Evolutionary conservation across 345 rosid genomes (phyloP).

Genomic region (Tarenaya hassleriana): DNA sequence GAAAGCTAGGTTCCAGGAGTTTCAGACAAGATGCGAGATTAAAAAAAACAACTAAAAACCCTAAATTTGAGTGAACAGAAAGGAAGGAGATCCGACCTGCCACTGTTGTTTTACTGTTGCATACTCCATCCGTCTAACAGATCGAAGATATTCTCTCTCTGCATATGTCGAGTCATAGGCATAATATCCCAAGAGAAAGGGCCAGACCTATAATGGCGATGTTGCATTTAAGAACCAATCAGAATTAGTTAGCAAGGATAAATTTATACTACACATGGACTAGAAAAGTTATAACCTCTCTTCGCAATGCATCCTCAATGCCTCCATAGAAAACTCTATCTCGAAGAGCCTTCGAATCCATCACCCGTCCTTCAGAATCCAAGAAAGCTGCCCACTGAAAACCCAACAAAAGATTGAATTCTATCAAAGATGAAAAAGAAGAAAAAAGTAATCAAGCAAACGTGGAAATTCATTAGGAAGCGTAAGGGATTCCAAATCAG

Average conservation of each 20-base stretch:
- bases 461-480: constrained; percentile 5
- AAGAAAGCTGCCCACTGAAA: constrained; percentile 75
- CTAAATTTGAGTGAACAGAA: neutral
- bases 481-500: constrained; percentile 7
- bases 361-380: constrained; percentile 83
- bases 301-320: constrained; percentile 65
- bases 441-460: neutral
- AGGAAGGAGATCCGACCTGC: constrained; percentile 50
- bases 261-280: constrained; percentile 9
- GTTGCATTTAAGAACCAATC: constrained; percentile 12
- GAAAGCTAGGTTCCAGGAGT: too few species aligned
- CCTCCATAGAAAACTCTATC: constrained; percentile 93
- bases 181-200: constrained; percentile 77
- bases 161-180: constrained; percentile 76
- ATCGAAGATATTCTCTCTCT: constrained; percentile 67
- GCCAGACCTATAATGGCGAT: constrained; percentile 61
- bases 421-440: constrained; percentile 10
- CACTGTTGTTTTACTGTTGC: constrained; percentile 81
- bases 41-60: constrained; percentile 7
- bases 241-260: neutral
- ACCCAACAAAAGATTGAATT: constrained; percentile 11
- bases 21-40: constrained; percentile 4
- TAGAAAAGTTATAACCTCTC: constrained; percentile 55
- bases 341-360: constrained; percentile 60
- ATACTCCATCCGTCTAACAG: constrained; percentile 61